Evolutionary conservation across 768 basidiomycete species (phyloP), one percentile per base, ranked within the genome.

Genomic region (Termitomyces sp.): DNA sequence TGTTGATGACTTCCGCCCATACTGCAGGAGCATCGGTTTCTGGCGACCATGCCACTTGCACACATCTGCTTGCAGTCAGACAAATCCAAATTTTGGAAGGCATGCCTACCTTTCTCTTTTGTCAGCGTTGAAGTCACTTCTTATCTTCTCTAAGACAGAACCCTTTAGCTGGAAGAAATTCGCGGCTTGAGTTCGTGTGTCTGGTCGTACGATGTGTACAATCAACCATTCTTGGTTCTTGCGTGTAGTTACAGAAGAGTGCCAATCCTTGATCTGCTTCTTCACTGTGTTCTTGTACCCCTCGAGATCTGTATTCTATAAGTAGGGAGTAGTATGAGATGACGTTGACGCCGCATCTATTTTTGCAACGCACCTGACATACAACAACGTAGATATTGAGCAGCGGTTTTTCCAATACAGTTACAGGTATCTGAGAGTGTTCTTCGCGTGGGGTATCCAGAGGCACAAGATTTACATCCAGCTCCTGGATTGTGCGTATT

Each of bases 181-280:
- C 15, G 84, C 85, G 45, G 83, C 77, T 15, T 78, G 76, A 12
- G 80, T 75, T 67, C 84, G 84, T 18, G 81, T 74, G 69, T 93
- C 90, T 15, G 90, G 87, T 46, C 87, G 83, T 50, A 93, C 84
- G 52, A 98, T 84, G 66, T 97, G 90, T 7, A 96, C 79, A 62
- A 98, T 90, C 58, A 98, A 77, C 91, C 96, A 97, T 75, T 97
- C 96, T 71, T 95, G 93, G 68, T 91, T 87, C 75, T 88, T 94
- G 65, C 88, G 81, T 49, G 84, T 75, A 28, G 79, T 74, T 40
- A 94, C 77, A 2, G 80, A 71, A 2, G 79, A 78, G 61, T 92
- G 89, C 97, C 97, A 99, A 62, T 98, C 94, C 67, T 92, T 91
- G 65, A 98, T 90, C 71, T 96, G 92, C 64, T 88, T 91, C 70